Evolutionary conservation across 2,329 filamentous ascomycete genomes (phyloP), one percentile per base, ranked within the genome.

Genomic region (Huntiella moniliformis): DNA sequence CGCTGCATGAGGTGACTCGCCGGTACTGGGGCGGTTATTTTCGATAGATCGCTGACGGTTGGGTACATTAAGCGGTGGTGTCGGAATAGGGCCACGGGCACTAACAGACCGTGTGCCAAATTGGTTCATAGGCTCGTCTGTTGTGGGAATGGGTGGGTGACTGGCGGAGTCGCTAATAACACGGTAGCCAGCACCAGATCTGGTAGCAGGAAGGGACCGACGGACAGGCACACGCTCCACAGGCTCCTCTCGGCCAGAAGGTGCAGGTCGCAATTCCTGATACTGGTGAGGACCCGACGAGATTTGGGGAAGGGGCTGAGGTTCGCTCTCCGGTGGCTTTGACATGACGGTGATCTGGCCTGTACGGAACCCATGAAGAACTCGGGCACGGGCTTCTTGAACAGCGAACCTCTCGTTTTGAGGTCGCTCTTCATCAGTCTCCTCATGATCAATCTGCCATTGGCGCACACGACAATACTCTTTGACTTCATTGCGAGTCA

Each of bases 401-500:
- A 73, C 68, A 1, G 73, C 73, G 45, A 63, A 62, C 1, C 57
- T 58, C 52, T 74, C 70, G 52, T 78, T 77, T 1, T 58, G 56
- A 4, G 58, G 54, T 13, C 66, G 64, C 2, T 74, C 64, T 0
- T 66, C 64, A 0, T 63, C 56, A 0, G 54, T 56, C 56, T 78
- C 74, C 17, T 67, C 69, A 4, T 61, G 58, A 40, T 77, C 72
- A 1, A 76, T 58, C 52, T 78, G 73, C 39, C 60, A 64, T 54
- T 77, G 73, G 3, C 74, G 70, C 35, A 79, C 66, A 13, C 74
- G 71, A 43, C 70, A 71, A 51, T 77, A 79, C 53, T 79, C 74
- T 56, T 78, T 78, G 42, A 79, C 63, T 51, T 79, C 73, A 1
- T 64, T 61, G 7, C 74, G 61, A 3, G 58, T 65, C 1, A 78